Evolutionary conservation across 2,329 filamentous ascomycete genomes (phyloP).

Genomic region (Ploettnerulaceae sp.): DNA sequence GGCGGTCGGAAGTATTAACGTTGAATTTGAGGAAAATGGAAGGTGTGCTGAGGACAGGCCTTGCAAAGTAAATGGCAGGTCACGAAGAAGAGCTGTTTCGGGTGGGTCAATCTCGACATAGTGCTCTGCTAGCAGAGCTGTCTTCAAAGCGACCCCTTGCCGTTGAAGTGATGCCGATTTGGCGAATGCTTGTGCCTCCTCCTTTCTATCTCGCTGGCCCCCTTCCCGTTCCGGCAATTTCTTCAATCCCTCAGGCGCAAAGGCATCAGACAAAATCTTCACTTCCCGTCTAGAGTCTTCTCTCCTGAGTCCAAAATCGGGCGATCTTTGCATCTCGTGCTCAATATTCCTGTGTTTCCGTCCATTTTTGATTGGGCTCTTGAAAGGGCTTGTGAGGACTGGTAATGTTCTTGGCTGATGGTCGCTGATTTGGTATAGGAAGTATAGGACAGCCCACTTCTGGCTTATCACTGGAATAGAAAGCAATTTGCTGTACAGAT

Average conservation of each 20-base stretch:
- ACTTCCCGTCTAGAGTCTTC: slow-evolving; percentile 39
- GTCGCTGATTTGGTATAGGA: slow-evolving; percentile 79
- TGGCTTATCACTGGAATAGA: slow-evolving; percentile 89
- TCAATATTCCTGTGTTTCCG: slow-evolving; percentile 20
- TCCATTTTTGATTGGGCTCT: slow-evolving; percentile 28
- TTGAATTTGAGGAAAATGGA: slow-evolving; percentile 64
- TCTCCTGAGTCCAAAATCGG: slow-evolving; percentile 36
- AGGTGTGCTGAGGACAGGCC: slow-evolving; percentile 84
- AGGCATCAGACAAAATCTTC: slow-evolving; percentile 40
- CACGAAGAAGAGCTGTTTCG: slow-evolving; percentile 65
- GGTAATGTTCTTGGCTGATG: slow-evolving; percentile 35
- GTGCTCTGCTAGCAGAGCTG: slow-evolving; percentile 52
- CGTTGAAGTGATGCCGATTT: slow-evolving; percentile 27
- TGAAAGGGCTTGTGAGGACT: slow-evolving; percentile 32
- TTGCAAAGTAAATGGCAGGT: slow-evolving; percentile 89
- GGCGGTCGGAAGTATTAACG: slow-evolving; percentile 69
- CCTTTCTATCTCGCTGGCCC: slow-evolving; percentile 32
- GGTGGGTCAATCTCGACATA: slow-evolving; percentile 54
- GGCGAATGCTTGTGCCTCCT: slow-evolving; percentile 29
- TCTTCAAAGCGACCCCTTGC: slow-evolving; percentile 39
- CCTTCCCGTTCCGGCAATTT: slow-evolving; percentile 31
- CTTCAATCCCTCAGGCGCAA: slow-evolving; percentile 47
- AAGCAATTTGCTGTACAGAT: slow-evolving; percentile 82
- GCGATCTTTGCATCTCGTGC: slow-evolving; percentile 24
- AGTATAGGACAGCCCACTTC: slow-evolving; percentile 95